Evolutionary conservation across 139 green algal genomes (phyloP).

Genomic region (Volvox reticuliferus): DNA sequence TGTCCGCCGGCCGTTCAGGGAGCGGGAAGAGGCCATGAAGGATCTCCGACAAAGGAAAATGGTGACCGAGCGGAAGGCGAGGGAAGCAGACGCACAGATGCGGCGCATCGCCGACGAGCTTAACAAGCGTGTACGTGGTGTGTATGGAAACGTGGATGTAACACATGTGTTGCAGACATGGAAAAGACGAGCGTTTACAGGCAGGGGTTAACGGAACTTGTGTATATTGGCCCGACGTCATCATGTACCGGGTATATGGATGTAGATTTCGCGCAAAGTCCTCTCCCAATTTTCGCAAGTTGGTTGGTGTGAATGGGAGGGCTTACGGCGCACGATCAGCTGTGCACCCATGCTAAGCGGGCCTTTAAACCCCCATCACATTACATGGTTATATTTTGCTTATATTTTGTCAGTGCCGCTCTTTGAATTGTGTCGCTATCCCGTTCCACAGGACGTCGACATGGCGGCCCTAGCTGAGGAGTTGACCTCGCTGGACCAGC

Average conservation of each 20-base stretch:
- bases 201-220: no score
- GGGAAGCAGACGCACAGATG: not conserved
- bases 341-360: no score
- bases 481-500: slow-evolving; percentile 21
- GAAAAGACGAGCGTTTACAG: no score
- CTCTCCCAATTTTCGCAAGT: no score
- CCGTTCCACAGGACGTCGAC: not conserved
- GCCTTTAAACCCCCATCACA: no score
- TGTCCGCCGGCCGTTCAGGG: not conserved
- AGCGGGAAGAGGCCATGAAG: not conserved
- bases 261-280: no score
- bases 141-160: not conserved
- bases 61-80: not conserved
- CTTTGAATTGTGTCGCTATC: not conserved
- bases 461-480: not conserved
- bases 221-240: no score
- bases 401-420: no score
- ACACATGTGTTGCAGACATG: not conserved
- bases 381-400: no score
- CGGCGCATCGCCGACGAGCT: not conserved
- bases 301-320: no score
- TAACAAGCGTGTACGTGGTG: not conserved
- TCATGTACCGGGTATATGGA: no score
- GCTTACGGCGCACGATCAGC: no score
- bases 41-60: not conserved